A percentile compares a stretch with the other conserved stretches of the same genome.
Evolutionary conservation across 1,139 yeast species (phyloP).

Genomic region (Geotrichum macrosporum): DNA sequence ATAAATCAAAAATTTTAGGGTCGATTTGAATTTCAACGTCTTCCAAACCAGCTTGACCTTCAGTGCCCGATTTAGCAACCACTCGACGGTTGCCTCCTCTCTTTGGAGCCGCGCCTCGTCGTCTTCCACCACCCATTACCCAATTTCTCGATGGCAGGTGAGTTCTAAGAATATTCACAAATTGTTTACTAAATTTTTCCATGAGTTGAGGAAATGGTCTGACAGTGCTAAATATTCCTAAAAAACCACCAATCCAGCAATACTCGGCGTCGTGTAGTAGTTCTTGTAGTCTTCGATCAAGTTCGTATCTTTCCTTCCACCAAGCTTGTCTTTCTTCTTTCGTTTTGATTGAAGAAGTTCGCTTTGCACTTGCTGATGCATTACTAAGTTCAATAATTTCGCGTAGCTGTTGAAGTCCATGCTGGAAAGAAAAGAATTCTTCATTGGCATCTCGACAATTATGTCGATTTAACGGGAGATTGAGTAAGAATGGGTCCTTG

Average conservation of each 20-base stretch:
- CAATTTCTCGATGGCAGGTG: constrained; percentile 37
- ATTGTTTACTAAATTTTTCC: constrained; percentile 40
- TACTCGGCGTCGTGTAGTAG: constrained; percentile 59
- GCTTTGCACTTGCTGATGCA: constrained; percentile 46
- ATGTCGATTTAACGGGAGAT: constrained; percentile 58
- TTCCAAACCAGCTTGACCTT: constrained; percentile 2
- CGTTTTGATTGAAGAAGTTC: constrained; percentile 42
- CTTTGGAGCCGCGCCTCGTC: constrained; percentile 9
- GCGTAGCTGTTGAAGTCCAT: constrained; percentile 46
- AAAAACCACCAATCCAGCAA: constrained; percentile 80
- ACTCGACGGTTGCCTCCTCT: constrained; percentile 6
- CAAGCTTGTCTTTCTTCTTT: constrained; percentile 62
- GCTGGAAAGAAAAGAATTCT: constrained; percentile 44
- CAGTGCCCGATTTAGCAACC: constrained; percentile 1
- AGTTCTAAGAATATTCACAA: constrained; percentile 38
- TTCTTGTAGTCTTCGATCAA: constrained; percentile 54
- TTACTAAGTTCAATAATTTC: constrained; percentile 59
- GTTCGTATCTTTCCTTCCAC: constrained; percentile 68
- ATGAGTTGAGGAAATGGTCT: constrained; percentile 35
- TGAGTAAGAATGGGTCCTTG: constrained; percentile 46
- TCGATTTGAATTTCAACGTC: constrained; percentile 42
- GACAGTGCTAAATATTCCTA: constrained; percentile 50
- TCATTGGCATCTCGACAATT: constrained; percentile 46
- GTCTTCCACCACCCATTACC: constrained; percentile 16
- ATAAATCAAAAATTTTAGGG: constrained; percentile 49